Evolutionary conservation across 495 filamentous ascomycete genomes (phyloP).

Genomic region (Neurospora sublineolata): DNA sequence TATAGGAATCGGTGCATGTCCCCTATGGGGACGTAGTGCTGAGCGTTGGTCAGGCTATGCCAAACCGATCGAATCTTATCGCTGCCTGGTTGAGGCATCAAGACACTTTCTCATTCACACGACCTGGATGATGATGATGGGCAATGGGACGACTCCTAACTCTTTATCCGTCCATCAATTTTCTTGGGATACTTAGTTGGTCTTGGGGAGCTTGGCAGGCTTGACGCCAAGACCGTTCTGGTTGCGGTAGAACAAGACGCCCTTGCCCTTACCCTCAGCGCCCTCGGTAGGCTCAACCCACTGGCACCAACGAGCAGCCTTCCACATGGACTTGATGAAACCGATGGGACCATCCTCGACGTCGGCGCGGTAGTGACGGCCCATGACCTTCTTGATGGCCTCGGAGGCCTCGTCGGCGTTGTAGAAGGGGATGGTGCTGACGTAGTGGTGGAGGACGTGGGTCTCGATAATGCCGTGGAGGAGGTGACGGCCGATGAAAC

Average conservation of each 20-base stretch:
- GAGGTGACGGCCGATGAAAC: constrained; percentile 75
- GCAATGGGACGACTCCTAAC: not conserved
- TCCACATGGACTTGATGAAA: constrained; percentile 53
- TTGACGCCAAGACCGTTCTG: constrained; percentile 60
- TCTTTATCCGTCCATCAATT: not conserved
- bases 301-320: constrained; percentile 56
- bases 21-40: not conserved
- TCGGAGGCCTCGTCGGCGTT: constrained; percentile 79
- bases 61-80: not conserved
- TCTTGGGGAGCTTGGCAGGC: constrained; percentile 29
- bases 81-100: not conserved
- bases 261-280: constrained; percentile 50
- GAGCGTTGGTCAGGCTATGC: not conserved
- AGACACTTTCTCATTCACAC: not conserved
- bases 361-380: constrained; percentile 65
- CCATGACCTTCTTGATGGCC: constrained; percentile 75
- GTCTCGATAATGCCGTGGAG: constrained; percentile 90
- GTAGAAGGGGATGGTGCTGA: constrained; percentile 81
- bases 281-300: constrained; percentile 63
- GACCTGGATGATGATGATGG: not conserved
- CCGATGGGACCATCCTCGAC: constrained; percentile 51
- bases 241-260: constrained; percentile 63
- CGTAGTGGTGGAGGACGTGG: constrained; percentile 83
- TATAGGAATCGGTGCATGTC: not conserved
- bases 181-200: not conserved